phyloP scores from a whole-genome alignment of 2,329 filamentous ascomycete genomes.

The Penicillium sp. region DNA sequence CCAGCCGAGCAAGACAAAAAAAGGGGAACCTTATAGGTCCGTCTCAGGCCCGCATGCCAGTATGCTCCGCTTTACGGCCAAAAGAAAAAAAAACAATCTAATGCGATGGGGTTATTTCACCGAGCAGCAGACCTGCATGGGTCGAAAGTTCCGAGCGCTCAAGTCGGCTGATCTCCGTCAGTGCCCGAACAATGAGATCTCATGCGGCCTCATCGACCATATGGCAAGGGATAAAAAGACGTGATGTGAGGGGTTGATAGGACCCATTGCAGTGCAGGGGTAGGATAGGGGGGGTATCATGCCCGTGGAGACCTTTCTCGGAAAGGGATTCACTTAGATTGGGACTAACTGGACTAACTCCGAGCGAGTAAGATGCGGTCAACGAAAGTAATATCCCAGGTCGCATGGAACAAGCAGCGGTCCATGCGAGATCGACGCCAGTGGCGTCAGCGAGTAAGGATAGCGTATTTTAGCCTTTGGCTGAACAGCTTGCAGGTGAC shows the following conservation, averaged over 20 bases:
- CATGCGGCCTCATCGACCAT: constrained; percentile 15
- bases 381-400: constrained; percentile 4
- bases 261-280: constrained; percentile 4
- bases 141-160: constrained; percentile 12
- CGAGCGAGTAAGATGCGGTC: constrained; percentile 7
- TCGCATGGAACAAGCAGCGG: constrained; percentile 25
- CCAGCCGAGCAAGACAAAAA: constrained; percentile 13
- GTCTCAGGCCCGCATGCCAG: constrained; percentile 20
- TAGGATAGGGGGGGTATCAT: constrained; percentile 1
- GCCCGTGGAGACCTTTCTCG: not conserved
- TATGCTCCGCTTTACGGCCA: constrained; percentile 14
- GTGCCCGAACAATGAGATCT: constrained; percentile 5
- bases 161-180: constrained; percentile 23
- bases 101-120: constrained; percentile 10
- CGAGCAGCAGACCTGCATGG: constrained; percentile 23
- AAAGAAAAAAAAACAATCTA: constrained; percentile 10
- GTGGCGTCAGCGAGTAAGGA: constrained; percentile 7
- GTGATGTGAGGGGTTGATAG: constrained; percentile 8
- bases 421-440: constrained; percentile 19
- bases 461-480: constrained; percentile 1
- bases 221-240: constrained; percentile 10
- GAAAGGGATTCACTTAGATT: not conserved
- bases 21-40: constrained; percentile 2
- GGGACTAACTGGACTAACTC: constrained; percentile 1
- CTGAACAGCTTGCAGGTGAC: constrained; percentile 17